Evolutionary conservation across 129 eudicot species (phyloP).

Genomic region (Logfia minima): DNA sequence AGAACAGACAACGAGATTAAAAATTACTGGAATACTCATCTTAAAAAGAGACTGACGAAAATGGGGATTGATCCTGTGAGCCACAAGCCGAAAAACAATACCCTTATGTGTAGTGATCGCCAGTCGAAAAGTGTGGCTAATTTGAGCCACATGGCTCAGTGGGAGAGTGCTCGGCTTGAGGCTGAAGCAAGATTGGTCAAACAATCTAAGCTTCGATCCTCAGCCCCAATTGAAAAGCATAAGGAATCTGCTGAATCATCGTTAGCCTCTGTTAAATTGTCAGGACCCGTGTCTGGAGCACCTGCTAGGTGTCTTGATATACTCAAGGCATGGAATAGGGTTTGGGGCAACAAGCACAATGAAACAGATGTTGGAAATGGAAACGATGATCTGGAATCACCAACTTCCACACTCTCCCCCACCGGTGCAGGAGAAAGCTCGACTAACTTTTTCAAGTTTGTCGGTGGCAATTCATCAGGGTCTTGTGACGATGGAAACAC

Average conservation of each 20-base stretch:
- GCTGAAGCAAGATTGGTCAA: constrained; percentile 88
- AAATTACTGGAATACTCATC: constrained; percentile 83
- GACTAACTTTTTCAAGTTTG: constrained; percentile 47
- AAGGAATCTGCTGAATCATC: constrained; percentile 23
- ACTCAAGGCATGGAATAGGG: constrained; percentile 66
- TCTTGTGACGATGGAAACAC: constrained; percentile 47
- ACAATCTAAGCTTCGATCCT: constrained; percentile 65
- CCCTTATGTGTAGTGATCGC: constrained; percentile 46
- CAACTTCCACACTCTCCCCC: constrained; percentile 67
- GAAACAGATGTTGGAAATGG: constrained; percentile 23
- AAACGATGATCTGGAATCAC: constrained; percentile 59
- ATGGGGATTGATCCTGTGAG: constrained; percentile 86
- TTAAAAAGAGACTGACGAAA: constrained; percentile 61
- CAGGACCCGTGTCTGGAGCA: constrained; percentile 5
- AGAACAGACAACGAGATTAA: constrained; percentile 79
- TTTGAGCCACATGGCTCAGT: constrained; percentile 97
- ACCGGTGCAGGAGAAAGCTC: constrained; percentile 45
- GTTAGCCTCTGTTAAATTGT: constrained; percentile 21
- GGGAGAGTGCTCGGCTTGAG: constrained; percentile 98
- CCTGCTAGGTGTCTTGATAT: constrained; percentile 57
- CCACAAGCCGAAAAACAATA: constrained; percentile 73
- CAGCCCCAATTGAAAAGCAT: constrained; percentile 16
- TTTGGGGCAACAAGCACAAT: constrained; percentile 36
- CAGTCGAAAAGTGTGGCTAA: constrained; percentile 73
- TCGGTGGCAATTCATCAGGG: constrained; percentile 47